Percentiles rank a stretch among this genome's conserved stretches.
These are phyloP conservation scores for Pythium dissotocum DNA, from an alignment of 352 stramenopile species.

Conservation along the genomic window DNA sequence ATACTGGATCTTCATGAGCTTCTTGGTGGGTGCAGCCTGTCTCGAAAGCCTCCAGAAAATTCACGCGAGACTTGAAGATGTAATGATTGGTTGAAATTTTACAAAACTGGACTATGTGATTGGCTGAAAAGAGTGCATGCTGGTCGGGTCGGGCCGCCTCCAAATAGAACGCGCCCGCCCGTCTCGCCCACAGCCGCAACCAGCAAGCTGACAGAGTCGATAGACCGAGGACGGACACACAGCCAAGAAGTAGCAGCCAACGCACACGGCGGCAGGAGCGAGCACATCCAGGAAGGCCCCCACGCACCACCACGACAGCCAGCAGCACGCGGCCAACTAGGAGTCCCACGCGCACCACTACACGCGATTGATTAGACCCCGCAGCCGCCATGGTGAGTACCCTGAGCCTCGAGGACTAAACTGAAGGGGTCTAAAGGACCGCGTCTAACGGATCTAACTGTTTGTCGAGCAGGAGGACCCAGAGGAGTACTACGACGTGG, in stretches of 20 bases:
- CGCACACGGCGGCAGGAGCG: not conserved
- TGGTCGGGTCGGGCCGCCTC: not conserved
- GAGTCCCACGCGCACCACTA: not conserved
- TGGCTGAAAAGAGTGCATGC: not conserved
- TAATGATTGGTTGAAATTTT: not conserved
- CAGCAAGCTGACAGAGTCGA: not conserved
- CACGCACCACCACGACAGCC: not conserved
- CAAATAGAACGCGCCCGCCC: not conserved
- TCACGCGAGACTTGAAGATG: not conserved
- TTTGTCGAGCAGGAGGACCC: constrained; percentile 22
- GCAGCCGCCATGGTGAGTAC: not conserved
- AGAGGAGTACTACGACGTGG: constrained; percentile 35
- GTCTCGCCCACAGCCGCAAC: not conserved
- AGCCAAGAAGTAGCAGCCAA: not conserved
- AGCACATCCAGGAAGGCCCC: not conserved
- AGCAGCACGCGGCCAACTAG: not conserved
- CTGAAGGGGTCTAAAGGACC: too few relatives aligned
- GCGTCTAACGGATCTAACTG: not conserved
- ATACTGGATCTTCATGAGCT: too few relatives aligned
- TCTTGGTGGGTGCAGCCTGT: too few relatives aligned
- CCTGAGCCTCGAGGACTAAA: not conserved
- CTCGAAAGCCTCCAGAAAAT: too few relatives aligned
- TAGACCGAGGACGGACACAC: not conserved
- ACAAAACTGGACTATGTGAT: not conserved
- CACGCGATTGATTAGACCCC: not conserved